A percentile compares a stretch with the other conserved stretches of the same genome.
phyloP scores from a whole-genome alignment of 192 early-diverging fungal genomes.

The Podila epicladia region DNA sequence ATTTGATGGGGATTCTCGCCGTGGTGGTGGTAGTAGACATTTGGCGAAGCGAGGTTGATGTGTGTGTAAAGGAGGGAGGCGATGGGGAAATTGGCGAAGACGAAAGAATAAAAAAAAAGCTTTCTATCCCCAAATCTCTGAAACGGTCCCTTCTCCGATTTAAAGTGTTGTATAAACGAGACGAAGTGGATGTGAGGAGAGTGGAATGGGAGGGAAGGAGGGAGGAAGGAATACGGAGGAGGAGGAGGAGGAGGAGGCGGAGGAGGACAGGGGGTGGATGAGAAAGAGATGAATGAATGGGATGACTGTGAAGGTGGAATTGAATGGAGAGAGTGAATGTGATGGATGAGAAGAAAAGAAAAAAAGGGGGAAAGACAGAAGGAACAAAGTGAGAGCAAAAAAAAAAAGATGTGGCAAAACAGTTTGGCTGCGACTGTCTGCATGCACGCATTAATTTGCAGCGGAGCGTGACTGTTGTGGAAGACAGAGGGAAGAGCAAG shows the following conservation, averaged over 20 bases:
- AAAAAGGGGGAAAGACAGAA: neutral
- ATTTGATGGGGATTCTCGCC: slow-evolving; percentile 30
- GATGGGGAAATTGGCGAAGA: neutral
- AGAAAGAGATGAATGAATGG: neutral
- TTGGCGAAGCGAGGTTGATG: slow-evolving; percentile 1
- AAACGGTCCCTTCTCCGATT: neutral
- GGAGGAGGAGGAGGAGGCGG: neutral
- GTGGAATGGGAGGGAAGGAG: neutral
- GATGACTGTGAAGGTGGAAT: neutral
- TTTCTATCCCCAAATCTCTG: neutral
- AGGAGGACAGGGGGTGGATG: neutral
- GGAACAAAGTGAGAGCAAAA: neutral
- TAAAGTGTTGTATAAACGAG: neutral
- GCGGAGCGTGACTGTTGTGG: too few relatives aligned
- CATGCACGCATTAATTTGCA: too few relatives aligned
- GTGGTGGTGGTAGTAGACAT: slow-evolving; percentile 8
- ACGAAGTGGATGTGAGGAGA: neutral
- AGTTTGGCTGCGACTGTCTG: too few relatives aligned
- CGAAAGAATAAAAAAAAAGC: too few relatives aligned
- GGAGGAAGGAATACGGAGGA: neutral
- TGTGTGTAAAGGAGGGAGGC: neutral
- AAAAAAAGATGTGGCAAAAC: too few relatives aligned
- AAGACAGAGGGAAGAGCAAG: neutral
- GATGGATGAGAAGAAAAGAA: neutral
- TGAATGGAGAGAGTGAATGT: neutral